Evolutionary conservation across 1,284 basidiomycete species (phyloP), one percentile per base, ranked within the genome.

Genomic region (Ceratobasidium papillatum): DNA sequence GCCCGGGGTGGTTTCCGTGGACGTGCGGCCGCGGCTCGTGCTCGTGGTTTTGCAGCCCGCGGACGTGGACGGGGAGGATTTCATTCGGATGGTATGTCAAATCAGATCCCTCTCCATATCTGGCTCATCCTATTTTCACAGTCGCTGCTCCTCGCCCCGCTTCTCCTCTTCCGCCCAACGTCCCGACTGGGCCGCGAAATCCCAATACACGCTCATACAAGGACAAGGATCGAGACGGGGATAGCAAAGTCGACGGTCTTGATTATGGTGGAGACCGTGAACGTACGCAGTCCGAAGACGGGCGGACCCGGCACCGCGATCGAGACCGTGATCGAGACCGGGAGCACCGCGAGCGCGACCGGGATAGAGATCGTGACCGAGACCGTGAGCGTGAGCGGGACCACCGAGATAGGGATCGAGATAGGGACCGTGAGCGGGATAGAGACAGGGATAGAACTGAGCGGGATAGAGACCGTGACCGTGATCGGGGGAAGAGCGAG

Each of bases 201-300:
- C 90, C 74, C 27, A 75, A 75, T 7, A 71, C 75, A 17, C 77
- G 92, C 80, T 72, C 69, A 34, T 93, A 93, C 80, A 93, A 93
- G 80, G 94, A 94, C 84, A 94, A 94, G 82, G 93, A 94, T 81
- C 87, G 93, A 45, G 91, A 93, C 79, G 88, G 88, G 14, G 92
- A 91, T 79, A 90, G 90, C 75, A 91, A 91, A 49, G 90, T 92
- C 8, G 92, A 94, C 78, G 92, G 92, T n/a, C 82, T 94, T 79
- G 93, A 94, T 80, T 94, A 94, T 78, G 92, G 92, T 5, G 91
- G 91, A 5, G 87, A 84, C 14, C 82, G 80, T 22, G 83, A 79
- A 43, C 47, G 66, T 32, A 58, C 66, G 83, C 82, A 76, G 80
- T 80, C 78, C 81, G 80, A 77, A 83, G 82, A 76, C 81, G 87